Evolutionary conservation across 2,329 filamentous ascomycete genomes (phyloP).

Genomic region (Diaporthe caulivora): DNA sequence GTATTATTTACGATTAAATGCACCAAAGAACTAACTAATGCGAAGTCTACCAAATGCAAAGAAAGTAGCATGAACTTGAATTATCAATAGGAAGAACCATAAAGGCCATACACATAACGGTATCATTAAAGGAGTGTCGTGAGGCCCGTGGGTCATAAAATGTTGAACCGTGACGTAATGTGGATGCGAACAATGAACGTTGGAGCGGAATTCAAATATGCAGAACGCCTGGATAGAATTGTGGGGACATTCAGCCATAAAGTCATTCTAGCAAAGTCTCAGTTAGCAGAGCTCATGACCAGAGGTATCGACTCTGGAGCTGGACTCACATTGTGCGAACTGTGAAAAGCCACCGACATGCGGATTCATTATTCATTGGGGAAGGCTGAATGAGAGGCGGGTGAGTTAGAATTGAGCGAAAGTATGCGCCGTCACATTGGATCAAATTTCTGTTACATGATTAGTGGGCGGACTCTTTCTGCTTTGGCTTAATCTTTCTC

Average conservation of each 20-base stretch:
- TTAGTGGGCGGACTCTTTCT: not conserved
- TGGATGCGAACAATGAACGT: not conserved
- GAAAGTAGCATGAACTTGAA: too few relatives aligned
- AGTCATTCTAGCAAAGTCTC: not conserved
- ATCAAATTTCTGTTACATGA: not conserved
- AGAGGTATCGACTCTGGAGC: too few relatives aligned
- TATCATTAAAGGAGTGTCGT: not conserved
- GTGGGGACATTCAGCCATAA: not conserved
- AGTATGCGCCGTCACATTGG: not conserved
- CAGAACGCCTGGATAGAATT: not conserved
- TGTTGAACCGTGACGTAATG: not conserved
- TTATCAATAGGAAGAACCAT: not conserved
- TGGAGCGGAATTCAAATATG: not conserved
- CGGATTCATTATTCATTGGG: not conserved
- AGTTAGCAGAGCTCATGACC: not conserved
- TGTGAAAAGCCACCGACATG: not conserved
- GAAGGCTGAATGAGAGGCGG: not conserved
- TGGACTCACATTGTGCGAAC: not conserved
- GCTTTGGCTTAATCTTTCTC: not conserved
- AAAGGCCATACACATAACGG: not conserved
- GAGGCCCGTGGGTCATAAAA: not conserved
- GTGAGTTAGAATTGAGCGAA: not conserved
- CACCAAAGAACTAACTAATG: not conserved
- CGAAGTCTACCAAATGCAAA: not conserved
- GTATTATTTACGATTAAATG: not conserved